Evolutionary conservation across 345 rosid species (phyloP).

Genomic region (Syzygium jambos): DNA sequence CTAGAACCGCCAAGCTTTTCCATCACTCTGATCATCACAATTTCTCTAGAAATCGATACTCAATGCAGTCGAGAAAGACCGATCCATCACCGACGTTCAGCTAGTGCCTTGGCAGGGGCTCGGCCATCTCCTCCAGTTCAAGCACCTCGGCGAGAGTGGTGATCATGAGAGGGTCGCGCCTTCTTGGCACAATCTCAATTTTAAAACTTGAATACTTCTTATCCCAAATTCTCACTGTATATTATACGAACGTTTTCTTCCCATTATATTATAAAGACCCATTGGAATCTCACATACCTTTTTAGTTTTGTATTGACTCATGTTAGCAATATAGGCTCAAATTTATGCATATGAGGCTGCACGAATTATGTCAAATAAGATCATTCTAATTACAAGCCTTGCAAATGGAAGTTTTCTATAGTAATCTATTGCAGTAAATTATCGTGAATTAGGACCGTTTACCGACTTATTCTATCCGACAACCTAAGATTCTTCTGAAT

Average conservation of each 20-base stretch:
- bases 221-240: not conserved
- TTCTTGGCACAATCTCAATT: not conserved
- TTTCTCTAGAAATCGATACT: not conserved
- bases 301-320: not conserved
- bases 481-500: not conserved
- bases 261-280: not conserved
- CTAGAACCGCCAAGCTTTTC: not conserved
- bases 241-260: not conserved
- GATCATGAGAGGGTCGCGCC: not conserved
- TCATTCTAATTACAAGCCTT: not conserved
- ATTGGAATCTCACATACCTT: not conserved
- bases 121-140: not conserved
- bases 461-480: not conserved
- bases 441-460: not conserved
- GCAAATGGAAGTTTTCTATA: not conserved
- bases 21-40: not conserved
- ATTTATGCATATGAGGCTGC: not conserved
- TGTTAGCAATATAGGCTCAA: not conserved
- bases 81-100: not conserved
- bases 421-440: not conserved
- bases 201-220: not conserved
- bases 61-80: not conserved
- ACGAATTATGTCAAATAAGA: not conserved
- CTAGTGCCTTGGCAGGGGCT: not conserved
- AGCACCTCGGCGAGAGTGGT: not conserved